Conservation (phyloP, 2,329 filamentous ascomycete genomes). For the Epichloe elymi region DNA sequence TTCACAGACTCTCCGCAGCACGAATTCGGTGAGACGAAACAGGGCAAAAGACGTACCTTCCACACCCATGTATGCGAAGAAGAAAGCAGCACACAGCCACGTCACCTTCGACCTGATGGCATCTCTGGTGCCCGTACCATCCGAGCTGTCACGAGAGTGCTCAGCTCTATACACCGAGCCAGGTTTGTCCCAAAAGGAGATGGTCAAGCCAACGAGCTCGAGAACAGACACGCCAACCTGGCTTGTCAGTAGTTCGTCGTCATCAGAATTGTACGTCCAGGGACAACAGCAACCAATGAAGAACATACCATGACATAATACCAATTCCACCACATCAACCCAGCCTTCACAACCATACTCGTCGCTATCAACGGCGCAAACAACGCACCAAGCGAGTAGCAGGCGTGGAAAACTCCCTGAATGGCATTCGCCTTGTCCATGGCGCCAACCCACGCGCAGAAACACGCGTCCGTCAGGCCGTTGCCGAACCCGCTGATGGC, state of each 20-base stretch:
- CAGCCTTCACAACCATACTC: slow-evolving; percentile 47
- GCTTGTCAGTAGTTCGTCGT: neutral
- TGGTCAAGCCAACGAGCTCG: slow-evolving; percentile 38
- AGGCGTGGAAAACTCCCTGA: slow-evolving; percentile 51
- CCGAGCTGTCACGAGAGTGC: slow-evolving; percentile 15
- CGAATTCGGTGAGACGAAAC: too few species aligned
- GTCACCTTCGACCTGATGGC: slow-evolving; percentile 39
- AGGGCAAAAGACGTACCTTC: slow-evolving; percentile 34
- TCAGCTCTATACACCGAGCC: slow-evolving; percentile 37
- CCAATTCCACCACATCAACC: slow-evolving; percentile 51
- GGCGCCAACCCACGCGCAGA: slow-evolving; percentile 41
- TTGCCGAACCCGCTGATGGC: slow-evolving; percentile 55
- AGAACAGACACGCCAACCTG: slow-evolving; percentile 34
- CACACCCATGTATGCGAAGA: slow-evolving; percentile 60
- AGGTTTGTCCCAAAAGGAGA: slow-evolving; percentile 47
- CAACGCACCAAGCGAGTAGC: slow-evolving; percentile 52
- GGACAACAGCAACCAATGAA: too few species aligned
- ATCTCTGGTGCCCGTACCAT: slow-evolving; percentile 21
- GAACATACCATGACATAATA: slow-evolving; percentile 56
- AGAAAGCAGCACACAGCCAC: slow-evolving; percentile 54
- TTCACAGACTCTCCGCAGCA: too few species aligned
- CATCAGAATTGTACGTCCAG: neutral
- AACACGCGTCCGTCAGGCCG: slow-evolving; percentile 42
- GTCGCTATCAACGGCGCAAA: slow-evolving; percentile 54
- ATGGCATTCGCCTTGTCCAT: slow-evolving; percentile 58